Conservation (phyloP, 345 rosid genomes). For the Kandelia obovata region DNA sequence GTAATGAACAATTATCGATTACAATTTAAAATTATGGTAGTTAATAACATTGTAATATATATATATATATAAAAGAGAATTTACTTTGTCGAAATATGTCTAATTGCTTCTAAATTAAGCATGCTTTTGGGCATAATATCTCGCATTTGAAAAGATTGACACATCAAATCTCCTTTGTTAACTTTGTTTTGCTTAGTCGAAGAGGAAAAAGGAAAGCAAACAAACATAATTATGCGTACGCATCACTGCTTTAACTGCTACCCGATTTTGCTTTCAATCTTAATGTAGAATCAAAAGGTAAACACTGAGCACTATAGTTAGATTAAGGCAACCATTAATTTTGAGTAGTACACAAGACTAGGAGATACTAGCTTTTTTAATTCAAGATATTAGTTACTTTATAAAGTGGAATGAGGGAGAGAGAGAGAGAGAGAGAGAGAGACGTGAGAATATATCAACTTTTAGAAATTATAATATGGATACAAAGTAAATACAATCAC, state of each 20-base stretch:
- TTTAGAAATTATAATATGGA: no score
- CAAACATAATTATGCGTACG: neutral
- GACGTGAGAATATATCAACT: no score
- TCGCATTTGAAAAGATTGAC: constrained; percentile 19
- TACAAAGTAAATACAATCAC: no score
- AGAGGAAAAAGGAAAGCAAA: neutral
- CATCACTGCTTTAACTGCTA: constrained; percentile 17
- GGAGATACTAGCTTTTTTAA: constrained; percentile 17
- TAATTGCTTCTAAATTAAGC: neutral
- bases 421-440: no score
- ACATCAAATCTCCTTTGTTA: constrained; percentile 12
- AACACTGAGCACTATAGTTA: constrained; percentile 10
- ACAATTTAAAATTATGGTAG: no score
- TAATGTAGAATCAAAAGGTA: neutral
- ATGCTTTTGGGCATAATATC: constrained; percentile 9
- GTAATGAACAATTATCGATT: no score
- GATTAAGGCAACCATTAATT: constrained; percentile 3
- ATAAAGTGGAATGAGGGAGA: neutral
- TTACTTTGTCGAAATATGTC: no score
- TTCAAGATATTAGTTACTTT: constrained; percentile 23
- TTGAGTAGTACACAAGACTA: constrained; percentile 13
- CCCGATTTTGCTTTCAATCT: constrained; percentile 3
- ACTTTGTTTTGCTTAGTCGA: neutral
- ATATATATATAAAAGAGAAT: no score
- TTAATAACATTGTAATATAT: no score